These are phyloP conservation scores for Boechera stricta DNA, from an alignment of 345 rosid genomes.

Conservation along the genomic window DNA sequence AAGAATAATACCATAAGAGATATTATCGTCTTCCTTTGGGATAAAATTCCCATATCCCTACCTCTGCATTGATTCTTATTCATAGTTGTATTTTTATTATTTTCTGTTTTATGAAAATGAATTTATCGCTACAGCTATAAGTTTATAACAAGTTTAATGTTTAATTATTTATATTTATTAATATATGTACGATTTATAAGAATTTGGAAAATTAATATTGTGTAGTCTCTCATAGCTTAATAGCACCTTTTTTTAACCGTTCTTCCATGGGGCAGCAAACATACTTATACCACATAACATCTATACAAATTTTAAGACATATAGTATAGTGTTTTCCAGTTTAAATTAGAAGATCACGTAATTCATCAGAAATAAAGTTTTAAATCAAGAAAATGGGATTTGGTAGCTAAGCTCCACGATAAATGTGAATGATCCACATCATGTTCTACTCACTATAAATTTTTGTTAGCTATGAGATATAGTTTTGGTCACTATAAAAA, in stretches of 20 bases:
- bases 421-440: not conserved
- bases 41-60: conserved; percentile 39
- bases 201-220: not conserved
- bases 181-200: not conserved
- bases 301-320: not conserved
- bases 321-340: not conserved
- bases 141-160: not conserved
- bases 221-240: not conserved
- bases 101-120: not conserved
- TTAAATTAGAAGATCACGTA: not conserved
- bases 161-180: not conserved
- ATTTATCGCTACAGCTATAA: not conserved
- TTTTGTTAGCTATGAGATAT: not conserved
- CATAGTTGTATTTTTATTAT: not conserved
- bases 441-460: not conserved
- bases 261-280: not conserved
- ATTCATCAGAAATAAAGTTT: not conserved
- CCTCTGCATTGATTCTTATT: conserved; percentile 42
- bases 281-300: not conserved
- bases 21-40: conserved; percentile 39
- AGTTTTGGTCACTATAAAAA: not conserved
- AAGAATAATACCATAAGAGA: conserved; percentile 27
- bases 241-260: not conserved
- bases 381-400: not conserved
- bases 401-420: not conserved